Conservation (phyloP, 345 rosid species). For the Durio zibethinus region DNA sequence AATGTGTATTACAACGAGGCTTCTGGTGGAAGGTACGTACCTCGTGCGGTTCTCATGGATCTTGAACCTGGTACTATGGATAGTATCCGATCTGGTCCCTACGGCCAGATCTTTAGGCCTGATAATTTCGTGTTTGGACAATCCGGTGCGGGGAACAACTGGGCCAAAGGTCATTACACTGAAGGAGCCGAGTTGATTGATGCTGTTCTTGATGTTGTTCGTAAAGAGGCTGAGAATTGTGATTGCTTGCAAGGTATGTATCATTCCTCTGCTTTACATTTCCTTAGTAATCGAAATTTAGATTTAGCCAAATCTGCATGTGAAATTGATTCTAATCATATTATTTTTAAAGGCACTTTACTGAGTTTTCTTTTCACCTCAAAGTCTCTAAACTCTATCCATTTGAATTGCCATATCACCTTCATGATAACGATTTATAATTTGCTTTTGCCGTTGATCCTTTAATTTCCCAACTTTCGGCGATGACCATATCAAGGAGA, state of each 20-base stretch:
- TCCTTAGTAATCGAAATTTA: background rate
- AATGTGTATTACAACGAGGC: constrained; percentile 95
- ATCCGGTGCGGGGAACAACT: constrained; percentile 25
- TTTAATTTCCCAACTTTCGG: background rate
- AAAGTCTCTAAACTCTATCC: background rate
- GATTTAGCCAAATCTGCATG: background rate
- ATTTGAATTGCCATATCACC: background rate
- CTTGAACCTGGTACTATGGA: constrained; percentile 99
- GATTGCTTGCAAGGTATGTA: constrained; percentile 90
- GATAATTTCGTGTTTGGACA: constrained; percentile 25
- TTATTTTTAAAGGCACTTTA: background rate
- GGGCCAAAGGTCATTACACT: constrained; percentile 44
- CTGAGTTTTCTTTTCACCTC: background rate
- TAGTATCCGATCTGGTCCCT: constrained; percentile 78
- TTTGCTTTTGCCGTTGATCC: background rate
- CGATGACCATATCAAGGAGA: background rate
- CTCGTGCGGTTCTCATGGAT: constrained; percentile 97
- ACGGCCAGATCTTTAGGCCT: constrained; percentile 22
- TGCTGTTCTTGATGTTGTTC: constrained; percentile 92
- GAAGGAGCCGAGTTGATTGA: constrained; percentile 97
- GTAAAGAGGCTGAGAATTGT: constrained; percentile 96
- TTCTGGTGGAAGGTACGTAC: constrained; percentile 87
- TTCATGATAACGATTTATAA: constrained; percentile 1
- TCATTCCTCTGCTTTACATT: background rate
- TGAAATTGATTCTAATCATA: background rate